A percentile compares a stretch with the other conserved stretches of the same genome.
These are phyloP conservation scores for Hanseniaspora uvarum DNA, from an alignment of 1,139 yeast genomes.

Conservation along the genomic window DNA sequence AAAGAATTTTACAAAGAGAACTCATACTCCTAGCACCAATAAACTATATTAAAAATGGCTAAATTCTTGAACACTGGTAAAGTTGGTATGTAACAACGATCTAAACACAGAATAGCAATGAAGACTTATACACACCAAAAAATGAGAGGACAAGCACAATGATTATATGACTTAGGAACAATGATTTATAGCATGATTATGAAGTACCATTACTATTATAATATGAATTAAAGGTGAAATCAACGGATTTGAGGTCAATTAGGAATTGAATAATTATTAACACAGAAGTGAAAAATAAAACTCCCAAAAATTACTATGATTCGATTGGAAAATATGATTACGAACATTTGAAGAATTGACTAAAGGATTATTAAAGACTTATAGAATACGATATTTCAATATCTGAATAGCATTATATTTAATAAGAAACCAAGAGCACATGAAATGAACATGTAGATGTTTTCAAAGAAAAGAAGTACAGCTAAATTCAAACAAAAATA, in stretches of 20 bases:
- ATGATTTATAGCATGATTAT: neutral
- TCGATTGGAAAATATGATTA: no score
- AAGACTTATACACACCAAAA: neutral
- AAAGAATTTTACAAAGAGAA: neutral
- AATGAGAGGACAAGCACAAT: neutral
- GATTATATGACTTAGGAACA: neutral
- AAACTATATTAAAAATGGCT: constrained; percentile 51
- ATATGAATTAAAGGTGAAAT: neutral
- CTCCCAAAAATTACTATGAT: no score
- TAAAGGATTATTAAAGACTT: no score
- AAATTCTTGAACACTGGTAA: constrained; percentile 98
- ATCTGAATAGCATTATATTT: no score
- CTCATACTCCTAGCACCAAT: constrained; percentile 11
- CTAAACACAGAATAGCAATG: neutral
- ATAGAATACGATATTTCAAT: no score
- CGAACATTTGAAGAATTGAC: no score
- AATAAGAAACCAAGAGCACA: no score
- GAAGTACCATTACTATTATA: neutral
- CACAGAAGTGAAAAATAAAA: no score
- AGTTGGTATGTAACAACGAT: constrained; percentile 69
- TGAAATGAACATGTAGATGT: no score
- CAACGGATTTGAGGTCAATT: neutral
- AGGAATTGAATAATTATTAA: neutral
- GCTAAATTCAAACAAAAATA: no score
- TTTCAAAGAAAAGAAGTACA: no score